A percentile compares a stretch with the other conserved stretches of the same genome.
Evolutionary conservation across 2,329 filamentous ascomycete species (phyloP).

Genomic region (Microdochium nivale): DNA sequence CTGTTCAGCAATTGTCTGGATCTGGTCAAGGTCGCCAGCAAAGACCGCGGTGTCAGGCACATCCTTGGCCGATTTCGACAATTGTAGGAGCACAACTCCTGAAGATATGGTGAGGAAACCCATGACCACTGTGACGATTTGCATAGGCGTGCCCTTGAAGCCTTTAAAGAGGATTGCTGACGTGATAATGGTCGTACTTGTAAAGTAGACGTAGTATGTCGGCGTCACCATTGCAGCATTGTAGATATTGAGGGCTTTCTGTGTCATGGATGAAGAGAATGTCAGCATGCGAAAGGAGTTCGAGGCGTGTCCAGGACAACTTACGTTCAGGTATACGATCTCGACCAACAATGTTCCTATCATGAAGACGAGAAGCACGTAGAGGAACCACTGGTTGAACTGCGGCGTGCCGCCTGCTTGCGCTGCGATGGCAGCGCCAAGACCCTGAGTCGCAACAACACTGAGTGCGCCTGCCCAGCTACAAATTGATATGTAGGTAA

Average conservation of each 20-base stretch:
- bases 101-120: constrained; percentile 92
- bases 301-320: constrained; percentile 25
- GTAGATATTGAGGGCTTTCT: constrained; percentile 98
- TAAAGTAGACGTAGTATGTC: constrained; percentile 98
- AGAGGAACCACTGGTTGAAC: constrained; percentile 97
- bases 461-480: constrained; percentile 89
- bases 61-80: constrained; percentile 98
- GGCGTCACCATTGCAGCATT: constrained; percentile 95
- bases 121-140: constrained; percentile 83
- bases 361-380: constrained; percentile 85
- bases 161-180: constrained; percentile 88
- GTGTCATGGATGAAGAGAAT: constrained; percentile 8
- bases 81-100: constrained; percentile 82
- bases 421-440: constrained; percentile 84
- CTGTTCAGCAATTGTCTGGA: constrained; percentile 89
- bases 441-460: constrained; percentile 87
- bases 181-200: constrained; percentile 87
- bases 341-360: constrained; percentile 82
- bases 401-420: constrained; percentile 74
- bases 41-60: constrained; percentile 92
- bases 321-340: constrained; percentile 91
- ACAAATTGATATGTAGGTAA: constrained; percentile 95
- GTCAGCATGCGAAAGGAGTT: constrained; percentile 21
- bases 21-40: constrained; percentile 85
- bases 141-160: constrained; percentile 75